These are phyloP conservation scores for Haematococcus lacustris DNA, from an alignment of 139 green algal genomes.

Conservation along the genomic window DNA sequence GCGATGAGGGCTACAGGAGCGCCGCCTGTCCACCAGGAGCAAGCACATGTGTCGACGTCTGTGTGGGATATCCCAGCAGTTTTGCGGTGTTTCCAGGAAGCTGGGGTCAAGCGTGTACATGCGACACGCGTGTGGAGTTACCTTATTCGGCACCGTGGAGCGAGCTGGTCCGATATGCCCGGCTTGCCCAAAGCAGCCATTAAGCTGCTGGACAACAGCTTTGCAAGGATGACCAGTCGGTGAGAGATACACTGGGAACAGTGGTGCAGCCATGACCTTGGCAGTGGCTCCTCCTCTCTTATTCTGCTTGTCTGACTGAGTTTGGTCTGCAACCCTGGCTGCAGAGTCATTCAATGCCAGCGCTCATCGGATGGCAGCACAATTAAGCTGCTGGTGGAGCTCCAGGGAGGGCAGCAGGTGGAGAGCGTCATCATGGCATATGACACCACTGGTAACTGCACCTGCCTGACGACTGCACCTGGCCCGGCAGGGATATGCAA, in stretches of 20 bases:
- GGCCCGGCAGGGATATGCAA: background rate
- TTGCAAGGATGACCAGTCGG: slow-evolving; percentile 39
- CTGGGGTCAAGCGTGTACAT: background rate
- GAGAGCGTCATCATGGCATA: slow-evolving; percentile 87
- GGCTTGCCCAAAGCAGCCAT: slow-evolving; percentile 62
- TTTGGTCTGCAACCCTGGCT: background rate
- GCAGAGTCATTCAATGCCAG: background rate
- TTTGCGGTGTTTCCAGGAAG: no score
- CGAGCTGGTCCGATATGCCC: slow-evolving; percentile 51
- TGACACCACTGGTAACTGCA: slow-evolving; percentile 44
- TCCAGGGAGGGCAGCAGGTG: slow-evolving; percentile 86
- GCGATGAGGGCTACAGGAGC: no score
- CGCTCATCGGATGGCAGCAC: slow-evolving; percentile 43
- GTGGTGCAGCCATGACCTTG: no score
- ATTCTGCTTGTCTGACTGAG: background rate
- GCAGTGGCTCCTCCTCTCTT: background rate
- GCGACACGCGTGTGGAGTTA: slow-evolving; percentile 31
- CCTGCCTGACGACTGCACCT: background rate
- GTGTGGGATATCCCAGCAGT: no score
- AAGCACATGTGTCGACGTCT: no score
- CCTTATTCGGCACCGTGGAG: slow-evolving; percentile 46
- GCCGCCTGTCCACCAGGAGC: no score
- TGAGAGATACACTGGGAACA: background rate
- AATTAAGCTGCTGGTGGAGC: slow-evolving; percentile 77
- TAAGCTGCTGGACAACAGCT: slow-evolving; percentile 45